Percentiles rank a stretch among this genome's conserved stretches.
Evolutionary conservation across 331 rosid species (phyloP).

Genomic region (Dryas integrifolia): DNA sequence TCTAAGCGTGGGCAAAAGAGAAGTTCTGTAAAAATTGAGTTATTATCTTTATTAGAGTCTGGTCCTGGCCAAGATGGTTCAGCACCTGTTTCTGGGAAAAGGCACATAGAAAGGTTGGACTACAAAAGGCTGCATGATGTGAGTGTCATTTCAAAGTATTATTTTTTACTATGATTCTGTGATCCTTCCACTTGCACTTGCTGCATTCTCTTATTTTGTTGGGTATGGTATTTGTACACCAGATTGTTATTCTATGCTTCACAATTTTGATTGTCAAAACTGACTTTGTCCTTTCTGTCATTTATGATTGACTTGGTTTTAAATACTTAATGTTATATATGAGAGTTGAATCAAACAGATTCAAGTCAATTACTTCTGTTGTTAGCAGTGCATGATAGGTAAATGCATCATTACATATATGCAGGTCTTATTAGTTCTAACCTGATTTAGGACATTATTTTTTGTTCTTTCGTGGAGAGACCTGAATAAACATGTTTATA

Average conservation of each 20-base stretch:
- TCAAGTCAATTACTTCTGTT: background rate
- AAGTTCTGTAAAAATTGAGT: slow-evolving; percentile 51
- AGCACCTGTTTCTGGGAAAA: slow-evolving; percentile 48
- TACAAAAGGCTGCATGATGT: slow-evolving; percentile 93
- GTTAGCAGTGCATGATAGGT: background rate
- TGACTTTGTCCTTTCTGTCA: background rate
- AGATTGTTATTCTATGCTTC: slow-evolving; percentile 7
- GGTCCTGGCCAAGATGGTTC: slow-evolving; percentile 50
- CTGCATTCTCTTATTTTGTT: background rate
- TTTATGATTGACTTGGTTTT: background rate
- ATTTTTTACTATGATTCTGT: background rate
- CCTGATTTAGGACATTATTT: background rate
- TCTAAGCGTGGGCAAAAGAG: slow-evolving; percentile 36
- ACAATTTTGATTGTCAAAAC: background rate
- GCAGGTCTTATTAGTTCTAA: background rate
- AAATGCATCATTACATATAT: background rate
- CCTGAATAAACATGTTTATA: background rate
- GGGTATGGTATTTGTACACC: background rate
- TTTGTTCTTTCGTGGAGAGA: background rate
- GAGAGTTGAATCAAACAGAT: background rate
- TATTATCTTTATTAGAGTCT: slow-evolving; percentile 48
- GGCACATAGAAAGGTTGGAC: slow-evolving; percentile 80
- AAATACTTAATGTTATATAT: background rate
- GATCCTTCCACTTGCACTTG: background rate
- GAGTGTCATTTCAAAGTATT: slow-evolving; percentile 47